phyloP scores from a whole-genome alignment of 495 filamentous ascomycete species.

The Tuber borchii region DNA sequence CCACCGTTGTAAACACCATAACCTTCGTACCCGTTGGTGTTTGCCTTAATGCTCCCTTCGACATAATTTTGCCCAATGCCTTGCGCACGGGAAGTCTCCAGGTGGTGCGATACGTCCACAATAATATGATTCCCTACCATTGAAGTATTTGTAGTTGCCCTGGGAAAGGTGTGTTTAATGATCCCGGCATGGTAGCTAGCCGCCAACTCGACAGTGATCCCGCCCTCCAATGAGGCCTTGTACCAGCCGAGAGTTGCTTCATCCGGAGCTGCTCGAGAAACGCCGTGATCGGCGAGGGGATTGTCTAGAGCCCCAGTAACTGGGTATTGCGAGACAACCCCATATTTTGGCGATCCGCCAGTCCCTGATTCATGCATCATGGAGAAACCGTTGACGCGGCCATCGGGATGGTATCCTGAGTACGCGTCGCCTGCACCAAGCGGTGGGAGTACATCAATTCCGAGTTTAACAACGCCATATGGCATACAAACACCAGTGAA shows the following conservation, averaged over 20 bases:
- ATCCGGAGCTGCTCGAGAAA: conserved; percentile 50
- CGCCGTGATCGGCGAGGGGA: conserved; percentile 55
- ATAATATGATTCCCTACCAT: conserved; percentile 50
- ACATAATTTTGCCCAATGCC: conserved; percentile 61
- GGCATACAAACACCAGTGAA: conserved; percentile 62
- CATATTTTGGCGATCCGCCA: conserved; percentile 69
- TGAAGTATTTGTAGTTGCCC: conserved; percentile 17
- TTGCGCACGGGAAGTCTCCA: conserved; percentile 56
- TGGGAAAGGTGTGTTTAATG: conserved; percentile 57
- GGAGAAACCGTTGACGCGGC: conserved; percentile 62
- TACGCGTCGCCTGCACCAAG: conserved; percentile 54
- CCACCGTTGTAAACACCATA: conserved; percentile 59
- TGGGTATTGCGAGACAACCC: conserved; percentile 63
- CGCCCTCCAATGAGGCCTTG: conserved; percentile 51
- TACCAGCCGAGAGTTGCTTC: conserved; percentile 59
- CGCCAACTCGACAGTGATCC: conserved; percentile 55
- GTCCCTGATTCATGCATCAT: conserved; percentile 71
- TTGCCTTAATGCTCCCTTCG: conserved; percentile 55
- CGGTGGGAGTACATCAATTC: conserved; percentile 54
- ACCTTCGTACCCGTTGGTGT: conserved; percentile 55
- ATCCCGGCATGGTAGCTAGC: conserved; percentile 59
- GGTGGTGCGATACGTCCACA: conserved; percentile 65
- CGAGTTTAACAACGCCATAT: conserved; percentile 65
- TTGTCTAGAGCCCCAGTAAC: conserved; percentile 51
- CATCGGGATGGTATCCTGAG: conserved; percentile 56